These are phyloP conservation scores for Rhynchosporium agropyri DNA, from an alignment of 2,329 filamentous ascomycete genomes.

Conservation along the genomic window DNA sequence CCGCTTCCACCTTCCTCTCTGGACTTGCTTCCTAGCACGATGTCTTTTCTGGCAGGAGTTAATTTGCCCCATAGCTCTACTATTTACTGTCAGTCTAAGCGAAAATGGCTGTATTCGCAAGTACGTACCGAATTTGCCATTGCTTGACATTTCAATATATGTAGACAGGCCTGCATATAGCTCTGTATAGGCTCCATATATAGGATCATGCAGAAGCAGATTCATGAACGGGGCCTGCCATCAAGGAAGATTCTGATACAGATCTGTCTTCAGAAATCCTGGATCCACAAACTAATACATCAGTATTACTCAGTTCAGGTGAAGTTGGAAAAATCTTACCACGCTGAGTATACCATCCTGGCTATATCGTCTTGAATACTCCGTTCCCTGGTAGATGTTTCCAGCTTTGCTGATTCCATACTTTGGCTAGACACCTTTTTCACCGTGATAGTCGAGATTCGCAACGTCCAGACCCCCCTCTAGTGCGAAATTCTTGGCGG, in stretches of 20 bases:
- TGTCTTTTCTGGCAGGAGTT: conserved; percentile 40
- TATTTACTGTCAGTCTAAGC: conserved; percentile 9
- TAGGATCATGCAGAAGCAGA: conserved; percentile 20
- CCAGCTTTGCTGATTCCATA: conserved; percentile 32
- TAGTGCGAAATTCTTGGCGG: conserved; percentile 19
- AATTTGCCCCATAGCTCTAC: conserved; percentile 52
- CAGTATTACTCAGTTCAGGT: not conserved
- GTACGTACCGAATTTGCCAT: conserved; percentile 27
- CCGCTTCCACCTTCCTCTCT: conserved; percentile 45
- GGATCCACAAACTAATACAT: conserved; percentile 25
- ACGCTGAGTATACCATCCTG: conserved; percentile 30
- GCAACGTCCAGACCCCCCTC: conserved; percentile 23
- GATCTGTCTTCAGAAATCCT: conserved; percentile 28
- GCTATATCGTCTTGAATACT: conserved; percentile 24
- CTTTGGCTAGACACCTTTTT: conserved; percentile 21
- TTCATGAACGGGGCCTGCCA: conserved; percentile 15
- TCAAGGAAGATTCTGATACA: conserved; percentile 19
- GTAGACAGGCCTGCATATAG: conserved; percentile 29
- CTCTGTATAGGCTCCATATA: conserved; percentile 28
- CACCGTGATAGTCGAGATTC: conserved; percentile 30
- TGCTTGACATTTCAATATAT: conserved; percentile 24
- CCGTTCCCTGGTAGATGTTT: conserved; percentile 24
- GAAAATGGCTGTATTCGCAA: not conserved
- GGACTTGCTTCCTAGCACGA: conserved; percentile 40
- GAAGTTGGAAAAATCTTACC: conserved; percentile 3